Percentiles rank a stretch among this genome's conserved stretches.
Evolutionary conservation across 164 flowering plant species (phyloP).

Genomic region (Magnolia sinica): DNA sequence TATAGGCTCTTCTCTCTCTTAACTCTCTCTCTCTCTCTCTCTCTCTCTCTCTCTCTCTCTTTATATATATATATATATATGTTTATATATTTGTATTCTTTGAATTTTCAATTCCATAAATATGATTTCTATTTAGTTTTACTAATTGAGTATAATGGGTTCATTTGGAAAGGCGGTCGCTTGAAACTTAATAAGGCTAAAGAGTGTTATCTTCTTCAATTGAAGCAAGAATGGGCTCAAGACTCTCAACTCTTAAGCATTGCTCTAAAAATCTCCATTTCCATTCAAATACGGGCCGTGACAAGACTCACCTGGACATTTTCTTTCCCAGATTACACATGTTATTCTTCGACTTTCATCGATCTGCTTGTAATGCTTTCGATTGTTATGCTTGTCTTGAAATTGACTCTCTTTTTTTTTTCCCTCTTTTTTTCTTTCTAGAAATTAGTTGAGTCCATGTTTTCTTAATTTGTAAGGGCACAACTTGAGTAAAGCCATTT

Average conservation of each 20-base stretch:
- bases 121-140: not conserved
- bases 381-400: too few species aligned
- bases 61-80: too few species aligned
- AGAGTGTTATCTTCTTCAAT: constrained; percentile 65
- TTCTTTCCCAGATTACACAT: constrained; percentile 69
- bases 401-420: too few species aligned
- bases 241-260: constrained; percentile 34
- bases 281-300: not conserved
- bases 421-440: too few species aligned
- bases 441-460: too few species aligned
- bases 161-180: constrained; percentile 83
- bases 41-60: not conserved
- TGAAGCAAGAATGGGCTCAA: constrained; percentile 72
- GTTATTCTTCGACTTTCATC: constrained; percentile 29
- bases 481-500: too few species aligned
- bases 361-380: not conserved
- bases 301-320: constrained; percentile 41
- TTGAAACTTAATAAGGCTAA: constrained; percentile 84
- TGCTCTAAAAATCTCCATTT: constrained; percentile 7
- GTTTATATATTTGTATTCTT: not conserved
- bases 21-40: not conserved
- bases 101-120: not conserved
- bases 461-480: too few species aligned
- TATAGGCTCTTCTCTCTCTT: constrained; percentile 77
- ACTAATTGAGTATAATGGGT: constrained; percentile 73